Base-by-base conservation (phyloP, 208 protist species). In the Trypanosoma conorhini region DNA sequence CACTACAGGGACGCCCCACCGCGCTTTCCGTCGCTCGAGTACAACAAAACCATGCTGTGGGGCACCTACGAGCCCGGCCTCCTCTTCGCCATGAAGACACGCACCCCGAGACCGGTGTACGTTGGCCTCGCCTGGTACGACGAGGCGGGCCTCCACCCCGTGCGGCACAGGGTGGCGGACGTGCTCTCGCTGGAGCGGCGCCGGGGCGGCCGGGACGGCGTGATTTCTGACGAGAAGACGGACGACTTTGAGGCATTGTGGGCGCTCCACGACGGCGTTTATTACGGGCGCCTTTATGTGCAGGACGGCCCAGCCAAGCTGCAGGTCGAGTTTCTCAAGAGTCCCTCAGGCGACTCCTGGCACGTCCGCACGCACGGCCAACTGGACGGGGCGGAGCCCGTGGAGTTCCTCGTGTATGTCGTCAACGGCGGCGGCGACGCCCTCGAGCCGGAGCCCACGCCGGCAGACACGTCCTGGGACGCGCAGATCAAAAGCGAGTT, bases 91-190 rank as follows among this genome's bases (percentile, higher is more conserved):
- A 74, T 95, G 77, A 91, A 91, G 67, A 91, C 71, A 63, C 85
- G 82, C 66, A 74, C 87, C 9, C 77, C 68, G 17, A 72, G 83
- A 57, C 87, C 87, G 3, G 81, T 91, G 24, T 87, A 80, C 60
- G 76, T 95, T 17, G 90, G 90, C 21, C 52, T 95, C 40, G 90
- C 87, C 24, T 95, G 90, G 87, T 93, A 95, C 70, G 90, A 95
- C 73, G 71, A 72, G 50, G 75, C 67, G 7, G 73, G 85, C 38
- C 19, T 52, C 71, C 77, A 86, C 59, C 80, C 84, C 13, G 67
- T 94, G 40, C 89, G 89, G 21, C 82, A 90, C 67, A 56, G 71
- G 28, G 89, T 88, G 84, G 76, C 82, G 19, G 86, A 83, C 54
- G 61, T 86, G 33, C 84, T 92, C 70, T 91, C 91, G 72, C 82